A percentile compares a stretch with the other conserved stretches of the same genome.
These are phyloP conservation scores for Nitzschia palea DNA, from an alignment of 108 stramenopile genomes.

Conservation along the genomic window DNA sequence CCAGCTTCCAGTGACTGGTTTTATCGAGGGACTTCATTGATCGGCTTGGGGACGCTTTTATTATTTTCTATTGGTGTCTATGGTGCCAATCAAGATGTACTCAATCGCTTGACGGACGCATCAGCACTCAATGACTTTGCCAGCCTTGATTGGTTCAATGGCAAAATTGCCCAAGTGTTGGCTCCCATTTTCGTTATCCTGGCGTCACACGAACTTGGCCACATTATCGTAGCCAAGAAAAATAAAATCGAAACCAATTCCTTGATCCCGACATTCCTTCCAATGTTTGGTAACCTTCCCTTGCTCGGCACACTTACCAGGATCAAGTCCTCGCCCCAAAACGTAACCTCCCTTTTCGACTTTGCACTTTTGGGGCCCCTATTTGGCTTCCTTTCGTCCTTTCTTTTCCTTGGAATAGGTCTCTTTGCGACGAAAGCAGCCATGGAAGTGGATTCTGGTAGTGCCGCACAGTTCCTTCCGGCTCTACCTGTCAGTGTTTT, in stretches of 20 bases:
- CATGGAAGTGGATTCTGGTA: conserved; percentile 24
- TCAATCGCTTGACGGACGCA: conserved; percentile 40
- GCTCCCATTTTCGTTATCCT: conserved; percentile 36
- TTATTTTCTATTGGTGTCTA: conserved; percentile 49
- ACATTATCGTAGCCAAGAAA: conserved; percentile 43
- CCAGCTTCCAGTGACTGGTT: conserved; percentile 16
- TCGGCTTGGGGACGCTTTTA: conserved; percentile 35
- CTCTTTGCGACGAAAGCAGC: conserved; percentile 50
- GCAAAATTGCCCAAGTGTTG: conserved; percentile 46
- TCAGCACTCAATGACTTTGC: conserved; percentile 27
- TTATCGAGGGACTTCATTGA: conserved; percentile 8
- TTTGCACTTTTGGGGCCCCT: conserved; percentile 66
- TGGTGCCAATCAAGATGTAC: conserved; percentile 40
- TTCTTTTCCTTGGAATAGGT: conserved; percentile 50
- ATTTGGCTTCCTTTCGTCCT: conserved; percentile 50
- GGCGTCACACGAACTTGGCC: conserved; percentile 53
- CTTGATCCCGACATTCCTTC: conserved; percentile 29
- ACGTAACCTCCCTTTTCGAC: conserved; percentile 57
- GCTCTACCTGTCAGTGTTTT: conserved; percentile 56
- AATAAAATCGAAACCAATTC: conserved; percentile 18
- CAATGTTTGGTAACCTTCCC: conserved; percentile 47
- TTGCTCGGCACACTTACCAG: conserved; percentile 48
- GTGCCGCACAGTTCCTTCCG: conserved; percentile 44
- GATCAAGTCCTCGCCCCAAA: conserved; percentile 52
- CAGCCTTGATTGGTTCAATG: conserved; percentile 60